A percentile compares a stretch with the other conserved stretches of the same genome.
Evolutionary conservation across 306 rosid species (phyloP).

Genomic region (Begonia loranthoides): DNA sequence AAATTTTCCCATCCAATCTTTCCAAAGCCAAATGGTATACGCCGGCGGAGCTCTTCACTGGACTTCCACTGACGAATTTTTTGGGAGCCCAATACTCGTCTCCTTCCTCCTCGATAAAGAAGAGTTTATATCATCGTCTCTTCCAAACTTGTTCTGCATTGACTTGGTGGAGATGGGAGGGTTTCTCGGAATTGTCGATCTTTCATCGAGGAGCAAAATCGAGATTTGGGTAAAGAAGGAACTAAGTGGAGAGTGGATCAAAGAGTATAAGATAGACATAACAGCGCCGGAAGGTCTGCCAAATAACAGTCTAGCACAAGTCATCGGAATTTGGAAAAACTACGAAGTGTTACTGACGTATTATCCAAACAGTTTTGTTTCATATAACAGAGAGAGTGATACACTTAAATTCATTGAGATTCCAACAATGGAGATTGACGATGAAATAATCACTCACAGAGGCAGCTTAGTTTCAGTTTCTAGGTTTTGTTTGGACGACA

Average conservation of each 20-base stretch:
- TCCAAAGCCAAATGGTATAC: not conserved
- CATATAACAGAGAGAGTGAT: not conserved
- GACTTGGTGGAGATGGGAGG: not conserved
- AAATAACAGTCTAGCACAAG: not conserved
- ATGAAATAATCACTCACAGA: too few species aligned
- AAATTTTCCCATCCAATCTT: not conserved
- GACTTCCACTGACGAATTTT: not conserved
- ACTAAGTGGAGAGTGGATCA: not conserved
- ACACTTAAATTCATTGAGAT: too few species aligned
- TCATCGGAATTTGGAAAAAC: not conserved
- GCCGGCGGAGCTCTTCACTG: conserved; percentile 1
- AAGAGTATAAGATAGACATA: not conserved
- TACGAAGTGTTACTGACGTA: not conserved
- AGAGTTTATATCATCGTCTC: not conserved
- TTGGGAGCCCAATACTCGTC: not conserved
- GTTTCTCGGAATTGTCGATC: not conserved
- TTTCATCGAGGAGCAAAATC: not conserved
- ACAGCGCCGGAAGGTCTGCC: not conserved
- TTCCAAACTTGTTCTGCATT: not conserved
- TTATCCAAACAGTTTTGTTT: not conserved
- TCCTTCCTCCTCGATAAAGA: not conserved
- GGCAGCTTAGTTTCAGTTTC: too few species aligned
- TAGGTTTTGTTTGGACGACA: too few species aligned
- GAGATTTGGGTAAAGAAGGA: not conserved
- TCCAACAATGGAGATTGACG: too few species aligned